Conservation (phyloP, 129 eudicot species). For the Centella asiatica region DNA sequence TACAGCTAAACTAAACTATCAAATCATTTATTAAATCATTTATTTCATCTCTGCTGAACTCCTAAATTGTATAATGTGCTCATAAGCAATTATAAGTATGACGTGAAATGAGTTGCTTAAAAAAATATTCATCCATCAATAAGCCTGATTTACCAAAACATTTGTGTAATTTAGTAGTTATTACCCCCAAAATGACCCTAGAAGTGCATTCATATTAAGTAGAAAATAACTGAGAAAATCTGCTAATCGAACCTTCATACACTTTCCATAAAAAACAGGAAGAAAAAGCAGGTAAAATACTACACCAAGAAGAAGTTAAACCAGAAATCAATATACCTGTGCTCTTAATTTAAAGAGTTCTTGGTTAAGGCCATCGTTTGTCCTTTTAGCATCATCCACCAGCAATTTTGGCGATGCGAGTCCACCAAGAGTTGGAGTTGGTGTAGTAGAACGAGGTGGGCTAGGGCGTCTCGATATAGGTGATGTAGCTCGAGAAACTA, state of each 20-base stretch:
- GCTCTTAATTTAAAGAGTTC: constrained; percentile 73
- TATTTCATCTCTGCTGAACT: too few relatives aligned
- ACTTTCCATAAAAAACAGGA: constrained; percentile 1
- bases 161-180: too few relatives aligned
- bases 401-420: constrained; percentile 65
- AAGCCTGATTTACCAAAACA: too few relatives aligned
- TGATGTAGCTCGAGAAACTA: constrained; percentile 95
- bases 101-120: too few relatives aligned
- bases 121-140: too few relatives aligned
- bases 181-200: too few relatives aligned
- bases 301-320: constrained; percentile 4
- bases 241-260: too few relatives aligned
- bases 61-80: too few relatives aligned
- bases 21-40: not conserved
- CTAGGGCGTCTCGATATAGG: constrained; percentile 86
- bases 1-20: not conserved
- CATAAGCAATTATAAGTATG: too few relatives aligned
- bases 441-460: constrained; percentile 98
- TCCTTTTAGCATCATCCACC: constrained; percentile 50
- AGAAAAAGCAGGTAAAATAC: constrained; percentile 17
- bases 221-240: too few relatives aligned
- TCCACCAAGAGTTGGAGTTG: constrained; percentile 90
- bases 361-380: constrained; percentile 58
- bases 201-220: too few relatives aligned
- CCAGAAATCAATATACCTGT: constrained; percentile 42